Evolutionary conservation across 2,329 filamentous ascomycete species (phyloP).

Genomic region (Penicillium psychrosexuale): DNA sequence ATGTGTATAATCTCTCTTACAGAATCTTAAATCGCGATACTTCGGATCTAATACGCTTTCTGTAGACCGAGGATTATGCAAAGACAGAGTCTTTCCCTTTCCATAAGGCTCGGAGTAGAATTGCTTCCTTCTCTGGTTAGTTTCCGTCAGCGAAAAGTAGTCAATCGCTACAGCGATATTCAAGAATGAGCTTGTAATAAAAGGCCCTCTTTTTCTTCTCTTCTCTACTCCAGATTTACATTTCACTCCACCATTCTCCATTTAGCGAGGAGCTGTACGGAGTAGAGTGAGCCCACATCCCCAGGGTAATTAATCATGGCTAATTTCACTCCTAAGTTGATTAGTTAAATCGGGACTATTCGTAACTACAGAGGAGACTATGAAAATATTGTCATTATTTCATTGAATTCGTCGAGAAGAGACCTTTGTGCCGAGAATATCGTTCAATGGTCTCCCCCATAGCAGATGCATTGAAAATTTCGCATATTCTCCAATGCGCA

Average conservation of each 20-base stretch:
- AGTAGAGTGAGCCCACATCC: constrained; percentile 11
- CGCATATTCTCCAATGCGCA: no score
- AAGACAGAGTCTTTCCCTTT: not conserved
- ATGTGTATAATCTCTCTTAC: constrained; percentile 3
- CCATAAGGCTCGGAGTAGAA: no score
- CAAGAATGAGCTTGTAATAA: not conserved
- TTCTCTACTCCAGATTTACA: not conserved
- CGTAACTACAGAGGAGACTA: no score
- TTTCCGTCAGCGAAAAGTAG: not conserved
- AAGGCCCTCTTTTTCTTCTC: not conserved
- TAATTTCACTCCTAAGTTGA: constrained; percentile 3
- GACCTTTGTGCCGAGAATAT: no score
- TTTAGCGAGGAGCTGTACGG: not conserved
- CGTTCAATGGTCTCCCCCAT: no score
- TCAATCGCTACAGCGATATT: not conserved
- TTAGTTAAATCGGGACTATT: no score
- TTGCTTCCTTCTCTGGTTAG: no score
- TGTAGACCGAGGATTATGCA: not conserved
- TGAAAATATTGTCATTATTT: no score
- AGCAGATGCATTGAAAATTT: no score
- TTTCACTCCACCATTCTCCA: constrained; percentile 1
- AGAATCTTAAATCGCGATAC: not conserved
- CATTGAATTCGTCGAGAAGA: no score
- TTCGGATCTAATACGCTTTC: constrained; percentile 1
- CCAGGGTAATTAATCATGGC: constrained; percentile 1